These are phyloP conservation scores for Avena sativa DNA, from an alignment of 176 grass and related monocot genomes.

Conservation along the genomic window DNA sequence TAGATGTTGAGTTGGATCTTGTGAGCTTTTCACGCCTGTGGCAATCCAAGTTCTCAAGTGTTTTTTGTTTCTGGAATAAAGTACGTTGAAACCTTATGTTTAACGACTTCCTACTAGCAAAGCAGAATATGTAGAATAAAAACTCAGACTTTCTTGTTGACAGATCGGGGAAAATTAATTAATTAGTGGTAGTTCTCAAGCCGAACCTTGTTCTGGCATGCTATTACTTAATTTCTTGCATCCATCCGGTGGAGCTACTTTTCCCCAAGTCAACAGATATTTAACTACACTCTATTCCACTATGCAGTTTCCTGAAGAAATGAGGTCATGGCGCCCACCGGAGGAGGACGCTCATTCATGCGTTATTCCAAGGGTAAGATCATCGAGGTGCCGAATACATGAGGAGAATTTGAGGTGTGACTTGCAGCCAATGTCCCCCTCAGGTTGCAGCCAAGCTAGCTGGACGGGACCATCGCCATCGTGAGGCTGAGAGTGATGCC, in stretches of 20 bases:
- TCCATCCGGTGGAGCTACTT: not conserved
- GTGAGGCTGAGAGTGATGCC: conserved; percentile 69
- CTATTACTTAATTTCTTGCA: not conserved
- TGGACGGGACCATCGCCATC: conserved; percentile 55
- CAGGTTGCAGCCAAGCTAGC: conserved; percentile 61
- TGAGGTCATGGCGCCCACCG: conserved; percentile 40
- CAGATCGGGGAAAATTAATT: conserved; percentile 61
- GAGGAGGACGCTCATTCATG: conserved; percentile 52
- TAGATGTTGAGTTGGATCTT: conserved; percentile 68
- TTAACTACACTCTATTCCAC: conserved; percentile 11
- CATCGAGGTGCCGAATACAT: conserved; percentile 47
- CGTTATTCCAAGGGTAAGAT: conserved; percentile 70
- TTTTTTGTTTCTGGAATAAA: conserved; percentile 91
- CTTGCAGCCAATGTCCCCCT: conserved; percentile 54
- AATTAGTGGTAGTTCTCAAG: conserved; percentile 61
- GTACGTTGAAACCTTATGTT: conserved; percentile 48
- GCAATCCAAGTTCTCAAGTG: conserved; percentile 83
- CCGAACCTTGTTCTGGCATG: conserved; percentile 81
- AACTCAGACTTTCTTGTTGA: conserved; percentile 28
- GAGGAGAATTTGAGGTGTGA: conserved; percentile 53
- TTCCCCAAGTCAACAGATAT: not conserved
- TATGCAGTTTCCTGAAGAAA: conserved; percentile 68
- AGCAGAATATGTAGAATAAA: conserved; percentile 18
- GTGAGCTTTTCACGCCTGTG: conserved; percentile 66
- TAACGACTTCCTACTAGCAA: conserved; percentile 31